A percentile compares a stretch with the other conserved stretches of the same genome.
phyloP scores from a whole-genome alignment of 495 filamentous ascomycete genomes.

The Hypoxylon trugodes region DNA sequence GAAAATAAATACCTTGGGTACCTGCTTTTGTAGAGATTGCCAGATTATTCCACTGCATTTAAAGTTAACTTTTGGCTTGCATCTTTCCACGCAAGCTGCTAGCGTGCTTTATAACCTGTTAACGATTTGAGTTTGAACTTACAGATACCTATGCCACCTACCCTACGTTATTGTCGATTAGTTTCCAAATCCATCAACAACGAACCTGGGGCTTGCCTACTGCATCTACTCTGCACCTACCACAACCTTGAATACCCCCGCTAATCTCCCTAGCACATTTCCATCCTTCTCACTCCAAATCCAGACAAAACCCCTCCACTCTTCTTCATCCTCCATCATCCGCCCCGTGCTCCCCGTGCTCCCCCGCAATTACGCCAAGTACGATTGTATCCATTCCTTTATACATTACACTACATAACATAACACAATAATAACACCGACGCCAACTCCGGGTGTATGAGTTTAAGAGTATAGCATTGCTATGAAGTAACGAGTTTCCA shows the following conservation, averaged over 20 bases:
- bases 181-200: constrained; percentile 12
- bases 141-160: constrained; percentile 11
- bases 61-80: not conserved
- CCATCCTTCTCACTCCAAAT: not conserved
- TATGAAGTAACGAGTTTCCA: constrained; percentile 21
- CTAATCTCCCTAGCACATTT: not conserved
- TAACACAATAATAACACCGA: not conserved
- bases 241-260: not conserved
- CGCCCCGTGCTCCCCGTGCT: constrained; percentile 16
- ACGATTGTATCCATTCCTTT: too few species aligned
- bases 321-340: constrained; percentile 7
- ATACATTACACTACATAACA: not conserved
- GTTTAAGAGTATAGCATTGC: constrained; percentile 9
- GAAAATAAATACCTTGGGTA: not conserved
- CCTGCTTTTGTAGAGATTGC: too few species aligned
- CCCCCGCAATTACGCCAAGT: constrained; percentile 32
- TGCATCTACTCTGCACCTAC: not conserved
- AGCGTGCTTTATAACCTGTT: constrained; percentile 4
- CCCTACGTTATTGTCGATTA: constrained; percentile 15
- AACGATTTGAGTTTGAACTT: constrained; percentile 16
- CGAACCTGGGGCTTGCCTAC: too few species aligned
- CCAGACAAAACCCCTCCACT: too few species aligned
- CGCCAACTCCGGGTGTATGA: constrained; percentile 1
- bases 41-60: too few species aligned
- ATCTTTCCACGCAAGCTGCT: constrained; percentile 18